Evolutionary conservation across 2,329 filamentous ascomycete species (phyloP).

Genomic region (Colletotrichum tofieldiae): DNA sequence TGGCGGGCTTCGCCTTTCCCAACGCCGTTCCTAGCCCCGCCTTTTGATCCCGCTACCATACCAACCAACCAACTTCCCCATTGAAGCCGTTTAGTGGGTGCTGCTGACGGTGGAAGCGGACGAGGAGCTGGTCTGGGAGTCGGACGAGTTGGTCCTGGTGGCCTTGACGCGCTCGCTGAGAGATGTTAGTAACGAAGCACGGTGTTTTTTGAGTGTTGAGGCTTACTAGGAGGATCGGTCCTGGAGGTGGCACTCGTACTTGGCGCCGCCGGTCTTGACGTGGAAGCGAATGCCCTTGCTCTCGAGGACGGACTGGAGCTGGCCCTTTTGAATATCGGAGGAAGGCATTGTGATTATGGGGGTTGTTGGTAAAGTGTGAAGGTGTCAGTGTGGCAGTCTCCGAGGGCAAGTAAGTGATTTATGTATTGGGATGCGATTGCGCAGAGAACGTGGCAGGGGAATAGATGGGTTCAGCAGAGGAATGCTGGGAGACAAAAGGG

Average conservation of each 20-base stretch:
- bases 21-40: not conserved
- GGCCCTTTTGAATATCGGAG: constrained; percentile 23
- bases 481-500: not conserved
- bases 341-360: constrained; percentile 30
- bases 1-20: not conserved
- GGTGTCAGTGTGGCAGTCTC: not conserved
- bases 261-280: constrained; percentile 59
- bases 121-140: constrained; percentile 51
- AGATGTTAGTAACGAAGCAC: constrained; percentile 40
- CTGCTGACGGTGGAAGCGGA: constrained; percentile 48
- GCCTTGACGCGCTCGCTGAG: constrained; percentile 59
- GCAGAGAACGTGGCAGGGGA: not conserved
- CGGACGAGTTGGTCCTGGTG: constrained; percentile 53
- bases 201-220: not conserved
- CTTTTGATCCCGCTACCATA: not conserved
- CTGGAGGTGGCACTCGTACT: constrained; percentile 60
- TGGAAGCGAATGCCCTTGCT: constrained; percentile 60
- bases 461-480: not conserved
- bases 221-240: constrained; percentile 63
- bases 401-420: not conserved
- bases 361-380: not conserved
- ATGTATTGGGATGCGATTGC: not conserved
- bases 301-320: constrained; percentile 29
- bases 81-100: constrained; percentile 11
- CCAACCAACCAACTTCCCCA: not conserved